Conservation (phyloP, 2,329 filamentous ascomycete species). For the Fusarium goolgardi region DNA sequence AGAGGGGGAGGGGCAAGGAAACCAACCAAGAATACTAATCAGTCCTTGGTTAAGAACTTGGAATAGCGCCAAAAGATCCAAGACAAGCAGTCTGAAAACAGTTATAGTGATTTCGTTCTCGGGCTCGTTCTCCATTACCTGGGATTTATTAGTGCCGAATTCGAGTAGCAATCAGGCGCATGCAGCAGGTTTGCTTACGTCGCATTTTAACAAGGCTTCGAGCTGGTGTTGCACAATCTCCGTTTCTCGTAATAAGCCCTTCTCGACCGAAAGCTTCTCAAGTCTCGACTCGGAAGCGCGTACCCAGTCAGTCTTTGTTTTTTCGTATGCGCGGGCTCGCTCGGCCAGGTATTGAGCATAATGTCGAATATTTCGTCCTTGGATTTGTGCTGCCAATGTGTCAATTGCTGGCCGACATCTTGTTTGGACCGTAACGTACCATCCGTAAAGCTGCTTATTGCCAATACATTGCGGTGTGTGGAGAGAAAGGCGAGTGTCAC, state of each 20-base stretch:
- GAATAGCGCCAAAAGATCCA: constrained; percentile 90
- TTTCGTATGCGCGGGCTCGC: constrained; percentile 82
- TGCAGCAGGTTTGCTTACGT: constrained; percentile 66
- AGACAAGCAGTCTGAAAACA: constrained; percentile 89
- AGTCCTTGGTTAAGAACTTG: constrained; percentile 96
- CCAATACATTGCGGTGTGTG: constrained; percentile 83
- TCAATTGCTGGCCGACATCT: constrained; percentile 18
- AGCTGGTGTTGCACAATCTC: constrained; percentile 92
- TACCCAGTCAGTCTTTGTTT: constrained; percentile 92
- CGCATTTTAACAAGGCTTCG: constrained; percentile 85
- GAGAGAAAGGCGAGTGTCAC: constrained; percentile 87
- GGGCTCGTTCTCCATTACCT: constrained; percentile 87
- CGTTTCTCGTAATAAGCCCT: constrained; percentile 90
- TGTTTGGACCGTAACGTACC: constrained; percentile 67
- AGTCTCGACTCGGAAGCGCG: constrained; percentile 83
- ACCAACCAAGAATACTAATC: constrained; percentile 91
- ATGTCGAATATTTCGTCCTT: constrained; percentile 92
- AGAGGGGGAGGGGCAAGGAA: constrained; percentile 11
- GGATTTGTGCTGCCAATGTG: constrained; percentile 78
- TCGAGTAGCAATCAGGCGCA: neutral
- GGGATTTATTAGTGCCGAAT: constrained; percentile 23
- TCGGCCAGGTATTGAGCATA: constrained; percentile 90
- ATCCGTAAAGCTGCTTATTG: constrained; percentile 91
- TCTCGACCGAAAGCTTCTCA: constrained; percentile 88
- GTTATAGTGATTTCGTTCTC: constrained; percentile 98